phyloP scores from a whole-genome alignment of 176 grass and related monocot species.

The Poa pratensis region DNA sequence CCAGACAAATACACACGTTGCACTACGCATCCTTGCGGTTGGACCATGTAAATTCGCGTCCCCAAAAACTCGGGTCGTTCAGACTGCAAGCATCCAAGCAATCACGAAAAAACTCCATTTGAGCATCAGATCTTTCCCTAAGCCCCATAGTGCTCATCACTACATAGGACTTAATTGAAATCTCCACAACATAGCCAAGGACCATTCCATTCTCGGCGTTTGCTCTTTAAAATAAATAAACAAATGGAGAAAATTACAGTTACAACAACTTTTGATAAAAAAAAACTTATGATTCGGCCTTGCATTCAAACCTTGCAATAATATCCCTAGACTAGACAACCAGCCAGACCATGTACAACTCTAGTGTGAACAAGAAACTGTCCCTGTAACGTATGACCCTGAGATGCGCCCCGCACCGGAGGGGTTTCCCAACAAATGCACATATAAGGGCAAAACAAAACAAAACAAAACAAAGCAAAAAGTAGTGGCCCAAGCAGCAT shows the following conservation, averaged over 20 bases:
- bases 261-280: not conserved
- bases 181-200: too few relatives aligned
- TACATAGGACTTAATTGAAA: too few relatives aligned
- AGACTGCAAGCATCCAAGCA: too few relatives aligned
- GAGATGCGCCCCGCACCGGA: conserved; percentile 1
- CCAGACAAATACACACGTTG: too few relatives aligned
- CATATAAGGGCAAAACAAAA: conserved; percentile 8
- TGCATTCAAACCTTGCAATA: not conserved
- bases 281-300: not conserved
- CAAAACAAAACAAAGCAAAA: not conserved
- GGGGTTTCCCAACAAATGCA: conserved; percentile 29
- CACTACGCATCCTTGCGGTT: too few relatives aligned
- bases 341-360: conserved; percentile 52
- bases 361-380: conserved; percentile 12
- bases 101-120: too few relatives aligned
- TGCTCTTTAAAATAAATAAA: not conserved
- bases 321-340: conserved; percentile 22
- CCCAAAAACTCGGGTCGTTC: too few relatives aligned
- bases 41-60: too few relatives aligned
- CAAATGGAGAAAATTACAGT: not conserved
- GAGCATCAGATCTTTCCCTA: too few relatives aligned
- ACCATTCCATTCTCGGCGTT: too few relatives aligned
- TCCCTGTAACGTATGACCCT: not conserved
- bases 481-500: conserved; percentile 35
- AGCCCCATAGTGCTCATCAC: too few relatives aligned